These are phyloP conservation scores for Eucalyptus brandiana DNA, from an alignment of 345 rosid species.

Conservation along the genomic window DNA sequence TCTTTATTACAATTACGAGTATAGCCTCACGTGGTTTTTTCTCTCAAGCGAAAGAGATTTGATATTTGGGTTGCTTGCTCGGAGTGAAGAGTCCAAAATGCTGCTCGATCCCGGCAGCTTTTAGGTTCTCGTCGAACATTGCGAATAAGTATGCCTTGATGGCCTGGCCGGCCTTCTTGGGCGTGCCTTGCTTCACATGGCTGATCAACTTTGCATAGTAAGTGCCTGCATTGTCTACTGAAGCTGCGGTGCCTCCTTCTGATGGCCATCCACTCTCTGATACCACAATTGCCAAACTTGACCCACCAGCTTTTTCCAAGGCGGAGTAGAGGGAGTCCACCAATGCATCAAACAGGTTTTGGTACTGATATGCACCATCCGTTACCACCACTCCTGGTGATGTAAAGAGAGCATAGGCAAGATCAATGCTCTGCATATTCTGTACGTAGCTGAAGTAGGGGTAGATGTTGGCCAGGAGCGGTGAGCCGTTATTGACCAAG, in stretches of 20 bases:
- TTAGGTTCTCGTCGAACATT: constrained; percentile 22
- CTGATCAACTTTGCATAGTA: constrained; percentile 3
- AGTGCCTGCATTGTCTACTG: constrained; percentile 3
- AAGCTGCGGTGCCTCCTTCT: neutral
- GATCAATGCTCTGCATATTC: neutral
- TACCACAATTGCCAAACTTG: neutral
- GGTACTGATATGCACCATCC: constrained; percentile 1
- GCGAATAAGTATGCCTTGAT: constrained; percentile 24
- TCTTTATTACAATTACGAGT: neutral
- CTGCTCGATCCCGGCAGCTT: constrained; percentile 1
- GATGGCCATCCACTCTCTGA: constrained; percentile 26
- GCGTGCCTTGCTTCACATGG: constrained; percentile 18
- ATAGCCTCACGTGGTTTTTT: neutral
- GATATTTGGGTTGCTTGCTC: constrained; percentile 4
- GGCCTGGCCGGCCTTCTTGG: constrained; percentile 12
- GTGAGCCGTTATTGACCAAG: constrained; percentile 7
- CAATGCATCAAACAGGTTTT: constrained; percentile 10
- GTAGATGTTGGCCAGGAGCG: constrained; percentile 13
- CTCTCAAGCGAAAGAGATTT: neutral
- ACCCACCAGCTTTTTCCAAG: constrained; percentile 5
- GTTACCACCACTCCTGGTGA: neutral
- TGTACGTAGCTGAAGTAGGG: constrained; percentile 8
- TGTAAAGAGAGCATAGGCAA: constrained; percentile 10
- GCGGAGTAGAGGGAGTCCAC: constrained; percentile 9
- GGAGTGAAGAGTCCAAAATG: constrained; percentile 28